phyloP scores from a whole-genome alignment of 345 rosid species.

The Erucastrum elatum region DNA sequence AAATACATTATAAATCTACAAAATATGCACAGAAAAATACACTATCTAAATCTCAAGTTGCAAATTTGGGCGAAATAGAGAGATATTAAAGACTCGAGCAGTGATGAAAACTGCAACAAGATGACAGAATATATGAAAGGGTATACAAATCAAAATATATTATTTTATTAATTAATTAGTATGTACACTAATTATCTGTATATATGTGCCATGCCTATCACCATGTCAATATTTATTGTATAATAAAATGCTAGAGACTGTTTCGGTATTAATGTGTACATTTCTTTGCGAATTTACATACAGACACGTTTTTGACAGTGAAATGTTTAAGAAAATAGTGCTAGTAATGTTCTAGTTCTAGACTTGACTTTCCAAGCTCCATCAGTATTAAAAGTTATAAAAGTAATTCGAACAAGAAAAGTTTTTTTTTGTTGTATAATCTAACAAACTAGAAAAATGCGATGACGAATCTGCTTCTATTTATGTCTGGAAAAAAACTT shows the following conservation, averaged over 20 bases:
- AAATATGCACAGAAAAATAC: too few species aligned
- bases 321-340: constrained; percentile 8
- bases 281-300: not conserved
- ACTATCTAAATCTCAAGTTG: too few species aligned
- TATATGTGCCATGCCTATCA: not conserved
- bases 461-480: not conserved
- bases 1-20: too few species aligned
- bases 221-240: not conserved
- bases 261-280: not conserved
- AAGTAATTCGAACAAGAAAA: not conserved
- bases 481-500: not conserved
- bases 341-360: not conserved
- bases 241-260: not conserved
- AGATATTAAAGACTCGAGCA: too few species aligned
- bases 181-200: not conserved
- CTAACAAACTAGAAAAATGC: constrained; percentile 24
- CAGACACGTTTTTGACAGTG: not conserved
- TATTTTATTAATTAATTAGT: not conserved
- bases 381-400: not conserved
- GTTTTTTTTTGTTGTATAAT: constrained; percentile 15
- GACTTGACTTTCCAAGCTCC: constrained; percentile 17
- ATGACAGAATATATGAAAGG: too few species aligned
- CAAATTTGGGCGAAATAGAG: too few species aligned
- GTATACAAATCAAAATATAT: too few species aligned
- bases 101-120: too few species aligned